These are phyloP conservation scores for Lecanicillium sp. DNA, from an alignment of 2,329 filamentous ascomycete species.

Conservation along the genomic window DNA sequence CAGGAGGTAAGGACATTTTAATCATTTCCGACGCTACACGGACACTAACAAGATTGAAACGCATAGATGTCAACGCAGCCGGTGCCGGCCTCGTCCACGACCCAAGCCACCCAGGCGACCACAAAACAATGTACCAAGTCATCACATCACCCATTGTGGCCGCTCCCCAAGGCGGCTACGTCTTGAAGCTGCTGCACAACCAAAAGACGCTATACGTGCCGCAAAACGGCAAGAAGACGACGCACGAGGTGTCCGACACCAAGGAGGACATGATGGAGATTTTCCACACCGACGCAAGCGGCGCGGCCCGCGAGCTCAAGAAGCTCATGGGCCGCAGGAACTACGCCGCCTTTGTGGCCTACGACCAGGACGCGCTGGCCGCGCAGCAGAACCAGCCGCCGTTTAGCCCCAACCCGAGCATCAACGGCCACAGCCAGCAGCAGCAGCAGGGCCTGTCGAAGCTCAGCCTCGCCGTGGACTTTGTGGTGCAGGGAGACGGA, in stretches of 20 bases:
- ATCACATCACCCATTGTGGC: constrained; percentile 92
- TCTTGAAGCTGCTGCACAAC: constrained; percentile 91
- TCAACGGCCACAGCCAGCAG: constrained; percentile 21
- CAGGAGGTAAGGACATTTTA: constrained; percentile 73
- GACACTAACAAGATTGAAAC: too few species aligned
- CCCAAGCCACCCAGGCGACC: constrained; percentile 79
- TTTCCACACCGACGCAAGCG: constrained; percentile 88
- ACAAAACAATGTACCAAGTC: constrained; percentile 99
- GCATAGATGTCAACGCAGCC: constrained; percentile 71
- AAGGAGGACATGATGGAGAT: constrained; percentile 99
- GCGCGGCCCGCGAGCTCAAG: constrained; percentile 74
- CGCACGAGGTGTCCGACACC: constrained; percentile 73
- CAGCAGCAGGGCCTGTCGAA: constrained; percentile 45
- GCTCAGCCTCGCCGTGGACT: constrained; percentile 87
- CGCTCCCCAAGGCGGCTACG: constrained; percentile 73
- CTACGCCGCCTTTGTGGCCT: constrained; percentile 89
- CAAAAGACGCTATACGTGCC: constrained; percentile 90
- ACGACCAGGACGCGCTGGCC: constrained; percentile 71
- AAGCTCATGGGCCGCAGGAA: constrained; percentile 90
- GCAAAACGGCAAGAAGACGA: constrained; percentile 71
- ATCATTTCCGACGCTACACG: too few species aligned
- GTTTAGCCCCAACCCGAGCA: constrained; percentile 29
- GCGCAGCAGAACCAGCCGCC: constrained; percentile 23
- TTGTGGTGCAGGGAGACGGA: constrained; percentile 90
- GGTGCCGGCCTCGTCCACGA: constrained; percentile 94